Base-by-base conservation (phyloP, 1,284 basidiomycete genomes). In the Marasmius fiardii region DNA sequence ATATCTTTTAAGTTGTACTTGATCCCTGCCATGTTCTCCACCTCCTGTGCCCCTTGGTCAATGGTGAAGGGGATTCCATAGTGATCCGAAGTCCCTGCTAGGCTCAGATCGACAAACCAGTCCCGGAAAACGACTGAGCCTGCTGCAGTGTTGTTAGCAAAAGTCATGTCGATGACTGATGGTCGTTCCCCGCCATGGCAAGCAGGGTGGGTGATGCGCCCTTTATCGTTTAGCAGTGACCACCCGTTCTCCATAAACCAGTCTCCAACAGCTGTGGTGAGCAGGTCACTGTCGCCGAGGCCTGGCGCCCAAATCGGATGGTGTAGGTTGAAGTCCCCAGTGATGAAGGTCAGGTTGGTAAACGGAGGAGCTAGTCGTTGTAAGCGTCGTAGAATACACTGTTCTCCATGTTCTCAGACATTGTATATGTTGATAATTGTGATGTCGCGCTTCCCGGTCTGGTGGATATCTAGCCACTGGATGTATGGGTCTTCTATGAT, bases 1-100 rank as follows among this genome's bases (percentile, higher is more conserved):
- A n/a, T n/a, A n/a, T n/a, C n/a, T n/a, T n/a, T n/a, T n/a, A 55
- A 21, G 18, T 20, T 43, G 49, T 55, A 55, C 21, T 55, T 55
- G 10, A 43, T 28, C 2, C 49, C 49, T 5, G 21, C 12, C 8
- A 43, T 41, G 28, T 51, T 55, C 3, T 51, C n/a, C 8, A 55
- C 16, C 35, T 33, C 23, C 3, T 3, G 18, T 10, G 23, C 14
- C 3, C 11, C 39, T 31, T 16, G 24, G 37, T 44, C 5, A 6
- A 28, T 37, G 7, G 11, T 20, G 48, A 47, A 55, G 20, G 12
- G 43, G 10, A 55, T n/a, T 10, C 37, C 49, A 12, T 2, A 12
- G 24, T 55, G 54, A 49, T 55, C 49, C 3, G 53, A 55, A 8
- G 24, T 39, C 16, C 28, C 16, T 24, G 48, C 4, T 12, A 55